Evolutionary conservation across 495 filamentous ascomycete genomes (phyloP), one percentile per base, ranked within the genome.

Genomic region (Aspergillus sclerotioniger): DNA sequence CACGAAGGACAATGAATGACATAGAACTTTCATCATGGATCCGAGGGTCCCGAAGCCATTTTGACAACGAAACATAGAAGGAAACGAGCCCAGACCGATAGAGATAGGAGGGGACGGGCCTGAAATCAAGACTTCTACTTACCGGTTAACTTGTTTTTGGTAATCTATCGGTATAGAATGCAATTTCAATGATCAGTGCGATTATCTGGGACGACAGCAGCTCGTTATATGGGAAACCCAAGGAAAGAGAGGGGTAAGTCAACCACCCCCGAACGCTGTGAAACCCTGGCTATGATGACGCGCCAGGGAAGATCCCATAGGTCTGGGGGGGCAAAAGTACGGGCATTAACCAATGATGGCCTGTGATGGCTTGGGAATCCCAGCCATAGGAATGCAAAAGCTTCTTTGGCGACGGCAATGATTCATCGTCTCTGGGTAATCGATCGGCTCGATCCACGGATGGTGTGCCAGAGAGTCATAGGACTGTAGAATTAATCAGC

Each of bases 171-270:
- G 13, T 41, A n/a, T 5, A 41, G 37, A 15, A 5, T 41, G 37
- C n/a, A 6, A n/a, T 41, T 41, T 41, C 13, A 41, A 13, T 15
- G 13, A 41, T 2, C 13, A 15, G 10, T 12, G 37, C 13, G 12
- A 41, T 41, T 13, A 7, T 41, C n/a, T 41, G 37, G 37, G 37
- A 41, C 37, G 13, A 41, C 37, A n/a, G 37, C 37, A 6, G 37
- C 37, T 41, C 37, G n/a, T 57, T 57, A 57, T 57, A 57, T 51
- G 21, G 35, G 44, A 57, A 41, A n/a, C 13, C 37, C 37, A 41
- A 12, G 29, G 1, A 28, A 19, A 43, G 33, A 51, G 54, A 57
- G 59, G 59, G 59, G 59, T 54, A 55, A 53, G 37, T 41, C 53
- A 32, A 16, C 20, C 10, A 51, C 46, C 33, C 16, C 20, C n/a